A percentile compares a stretch with the other conserved stretches of the same genome.
Evolutionary conservation across 2,329 filamentous ascomycete genomes (phyloP).

Genomic region (Nemania diffusa): DNA sequence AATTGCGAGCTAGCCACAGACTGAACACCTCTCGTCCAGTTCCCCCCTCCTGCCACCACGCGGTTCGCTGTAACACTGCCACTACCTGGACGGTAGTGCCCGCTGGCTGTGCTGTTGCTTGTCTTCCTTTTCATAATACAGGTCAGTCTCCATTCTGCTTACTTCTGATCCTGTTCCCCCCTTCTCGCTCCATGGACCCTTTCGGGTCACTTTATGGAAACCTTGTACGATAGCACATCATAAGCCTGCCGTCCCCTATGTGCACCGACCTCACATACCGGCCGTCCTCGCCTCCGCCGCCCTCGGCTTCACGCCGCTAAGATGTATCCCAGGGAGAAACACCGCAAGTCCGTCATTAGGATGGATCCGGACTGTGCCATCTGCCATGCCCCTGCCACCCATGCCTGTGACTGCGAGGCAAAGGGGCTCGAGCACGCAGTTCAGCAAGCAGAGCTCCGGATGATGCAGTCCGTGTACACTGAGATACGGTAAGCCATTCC

Average conservation of each 20-base stretch:
- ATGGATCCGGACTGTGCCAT: conserved; percentile 78
- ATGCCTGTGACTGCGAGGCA: conserved; percentile 73
- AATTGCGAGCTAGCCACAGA: conserved; percentile 47
- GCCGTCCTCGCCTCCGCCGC: conserved; percentile 44
- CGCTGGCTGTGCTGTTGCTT: conserved; percentile 41
- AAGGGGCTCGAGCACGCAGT: conserved; percentile 72
- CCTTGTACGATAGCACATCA: conserved; percentile 50
- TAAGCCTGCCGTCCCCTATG: conserved; percentile 42
- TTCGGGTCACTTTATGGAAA: conserved; percentile 50
- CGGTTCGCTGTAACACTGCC: conserved; percentile 49
- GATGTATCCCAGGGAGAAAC: conserved; percentile 63
- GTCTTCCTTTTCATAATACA: conserved; percentile 51
- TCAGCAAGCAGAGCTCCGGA: conserved; percentile 69
- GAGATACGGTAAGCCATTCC: conserved; percentile 67
- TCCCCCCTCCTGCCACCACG: conserved; percentile 48
- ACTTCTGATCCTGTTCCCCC: conserved; percentile 39
- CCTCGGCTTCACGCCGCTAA: conserved; percentile 54
- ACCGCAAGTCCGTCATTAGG: conserved; percentile 63
- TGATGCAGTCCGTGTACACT: conserved; percentile 71
- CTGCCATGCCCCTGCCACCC: conserved; percentile 67
- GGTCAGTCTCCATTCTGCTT: conserved; percentile 47
- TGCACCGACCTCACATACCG: conserved; percentile 43
- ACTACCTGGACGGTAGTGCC: conserved; percentile 35
- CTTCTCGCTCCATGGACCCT: conserved; percentile 51
- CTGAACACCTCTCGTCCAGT: conserved; percentile 46